Base-by-base conservation (phyloP, 2,329 filamentous ascomycete species). In the Claviceps digitariae region DNA sequence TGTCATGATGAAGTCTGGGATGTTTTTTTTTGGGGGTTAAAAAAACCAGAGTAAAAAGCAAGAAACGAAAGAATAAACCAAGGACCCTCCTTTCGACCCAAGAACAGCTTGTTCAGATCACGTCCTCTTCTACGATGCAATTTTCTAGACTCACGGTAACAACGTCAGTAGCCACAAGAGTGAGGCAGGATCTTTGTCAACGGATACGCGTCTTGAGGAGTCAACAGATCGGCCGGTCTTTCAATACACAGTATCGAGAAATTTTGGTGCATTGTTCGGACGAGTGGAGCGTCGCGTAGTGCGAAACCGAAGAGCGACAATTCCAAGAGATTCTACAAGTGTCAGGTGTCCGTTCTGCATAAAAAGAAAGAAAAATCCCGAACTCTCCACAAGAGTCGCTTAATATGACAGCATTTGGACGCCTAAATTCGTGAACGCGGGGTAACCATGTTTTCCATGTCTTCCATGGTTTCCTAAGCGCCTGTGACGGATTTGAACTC, bases 1-100 rank as follows among this genome's bases (percentile, higher is more conserved):
- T 12, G 63, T 61, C 63, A 64, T 66, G 44, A 15, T 59, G 49
- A 20, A 23, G 3, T 36, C 31, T 38, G 3, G 41, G 1, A 25
- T 8, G 41, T n/a, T n/a, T n/a, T n/a, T n/a, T n/a, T n/a, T n/a
- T n/a, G n/a, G n/a, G n/a, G n/a, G n/a, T n/a, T n/a, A n/a, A n/a
- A n/a, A n/a, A n/a, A n/a, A n/a, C n/a, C n/a, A 15, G 21, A 44
- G 7, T 9, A 12, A 34, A 34, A 34, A 34, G 31, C 6, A 12
- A 2, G 31, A 12, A 34, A 34, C 10, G 10, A 34, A 34, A 34
- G 10, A 34, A 34, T 7, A 12, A 34, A 34, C n/a, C n/a, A 41
- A 4, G 6, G n/a, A 17, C 38, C 17, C 3, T 41, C 8, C 8
- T 4, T 9, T 17, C 8, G 17, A 41, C 40, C 21, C 40, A 21